Conservation (phyloP, 2,329 filamentous ascomycete genomes). For the Chaetoscypha palmicola region DNA sequence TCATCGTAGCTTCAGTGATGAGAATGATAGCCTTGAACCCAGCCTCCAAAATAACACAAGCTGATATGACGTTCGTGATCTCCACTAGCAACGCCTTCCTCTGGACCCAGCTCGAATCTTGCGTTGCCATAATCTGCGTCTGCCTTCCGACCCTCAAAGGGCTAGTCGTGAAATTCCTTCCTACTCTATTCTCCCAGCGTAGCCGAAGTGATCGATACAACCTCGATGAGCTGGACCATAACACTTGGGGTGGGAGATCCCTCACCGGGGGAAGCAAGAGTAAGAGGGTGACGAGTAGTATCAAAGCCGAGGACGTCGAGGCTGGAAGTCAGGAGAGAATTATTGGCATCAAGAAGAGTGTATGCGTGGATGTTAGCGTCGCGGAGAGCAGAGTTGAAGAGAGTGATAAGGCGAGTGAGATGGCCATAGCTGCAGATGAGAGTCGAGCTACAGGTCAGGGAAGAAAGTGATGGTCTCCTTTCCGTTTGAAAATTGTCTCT, state of each 20-base stretch:
- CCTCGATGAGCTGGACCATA: background rate
- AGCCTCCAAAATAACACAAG: conserved; percentile 9
- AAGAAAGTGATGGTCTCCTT: too few species aligned
- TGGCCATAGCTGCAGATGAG: too few species aligned
- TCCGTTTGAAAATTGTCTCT: too few species aligned
- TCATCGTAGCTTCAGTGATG: conserved; percentile 12
- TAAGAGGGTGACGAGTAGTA: background rate
- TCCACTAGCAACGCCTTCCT: conserved; percentile 12
- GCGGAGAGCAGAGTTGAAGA: too few species aligned
- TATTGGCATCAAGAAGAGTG: conserved; percentile 12
- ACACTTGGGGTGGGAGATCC: background rate
- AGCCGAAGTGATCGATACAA: conserved; percentile 1
- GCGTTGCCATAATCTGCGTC: conserved; percentile 14
- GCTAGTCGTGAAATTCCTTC: conserved; percentile 6
- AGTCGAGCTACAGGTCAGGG: too few species aligned
- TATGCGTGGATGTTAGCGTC: conserved; percentile 2
- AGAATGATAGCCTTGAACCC: conserved; percentile 14
- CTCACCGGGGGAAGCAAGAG: background rate
- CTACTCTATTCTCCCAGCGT: background rate
- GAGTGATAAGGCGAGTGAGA: too few species aligned
- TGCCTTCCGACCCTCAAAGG: conserved; percentile 14
- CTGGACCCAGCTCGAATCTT: conserved; percentile 17
- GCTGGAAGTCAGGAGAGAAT: conserved; percentile 13
- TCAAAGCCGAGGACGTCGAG: too few species aligned
- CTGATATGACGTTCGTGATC: conserved; percentile 10